phyloP scores from a whole-genome alignment of 1,139 yeast species.

The Taphrina pruni region DNA sequence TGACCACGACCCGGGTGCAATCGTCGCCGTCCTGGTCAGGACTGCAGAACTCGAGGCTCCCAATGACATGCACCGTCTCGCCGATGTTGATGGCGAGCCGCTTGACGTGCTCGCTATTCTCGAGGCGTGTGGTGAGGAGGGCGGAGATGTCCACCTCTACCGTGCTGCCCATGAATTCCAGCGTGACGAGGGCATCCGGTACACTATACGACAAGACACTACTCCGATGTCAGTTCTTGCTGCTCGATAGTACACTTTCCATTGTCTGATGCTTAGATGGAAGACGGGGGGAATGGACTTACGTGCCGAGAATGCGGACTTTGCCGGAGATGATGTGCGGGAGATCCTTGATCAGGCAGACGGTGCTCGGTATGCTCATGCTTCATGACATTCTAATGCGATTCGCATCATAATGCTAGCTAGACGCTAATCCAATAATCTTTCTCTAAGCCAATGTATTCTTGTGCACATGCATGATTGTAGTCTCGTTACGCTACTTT shows the following conservation, averaged over 20 bases:
- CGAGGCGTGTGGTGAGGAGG: conserved; percentile 3
- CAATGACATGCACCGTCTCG: conserved; percentile 27
- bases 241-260: no score
- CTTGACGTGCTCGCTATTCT: background rate
- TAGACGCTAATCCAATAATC: no score
- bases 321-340: background rate
- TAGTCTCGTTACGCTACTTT: no score
- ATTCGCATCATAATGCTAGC: no score
- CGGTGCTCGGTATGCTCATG: conserved; percentile 25
- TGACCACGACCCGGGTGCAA: background rate
- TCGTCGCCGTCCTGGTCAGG: background rate
- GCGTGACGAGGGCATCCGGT: conserved; percentile 1
- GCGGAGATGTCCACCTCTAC: conserved; percentile 12
- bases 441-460: no score
- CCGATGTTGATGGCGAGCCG: background rate
- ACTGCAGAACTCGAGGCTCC: background rate
- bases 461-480: no score
- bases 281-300: background rate
- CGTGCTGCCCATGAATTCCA: conserved; percentile 3
- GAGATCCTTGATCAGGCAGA: conserved; percentile 10
- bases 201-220: conserved; percentile 11
- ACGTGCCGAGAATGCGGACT: conserved; percentile 26
- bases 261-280: no score
- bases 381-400: background rate
- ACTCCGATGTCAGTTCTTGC: background rate